These are phyloP conservation scores for Ilex aquifolium DNA, from an alignment of 257 asterid species.

Conservation along the genomic window DNA sequence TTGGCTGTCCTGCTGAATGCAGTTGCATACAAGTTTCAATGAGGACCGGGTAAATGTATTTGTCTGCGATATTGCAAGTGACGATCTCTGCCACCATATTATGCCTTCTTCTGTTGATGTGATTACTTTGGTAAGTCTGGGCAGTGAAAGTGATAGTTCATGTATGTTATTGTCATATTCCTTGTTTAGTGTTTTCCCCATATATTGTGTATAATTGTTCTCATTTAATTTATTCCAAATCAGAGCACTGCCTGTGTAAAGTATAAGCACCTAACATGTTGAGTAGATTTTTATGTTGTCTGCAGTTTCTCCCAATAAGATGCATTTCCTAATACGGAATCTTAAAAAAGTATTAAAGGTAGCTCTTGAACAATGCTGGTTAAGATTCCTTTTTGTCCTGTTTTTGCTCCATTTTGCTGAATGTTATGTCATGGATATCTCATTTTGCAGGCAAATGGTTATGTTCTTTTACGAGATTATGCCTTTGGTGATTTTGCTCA, in stretches of 20 bases:
- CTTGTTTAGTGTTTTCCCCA: not conserved
- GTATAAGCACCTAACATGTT: slow-evolving; percentile 18
- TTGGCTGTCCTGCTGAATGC: slow-evolving; percentile 25
- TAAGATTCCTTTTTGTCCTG: slow-evolving; percentile 2
- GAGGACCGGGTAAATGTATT: slow-evolving; percentile 46
- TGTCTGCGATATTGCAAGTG: slow-evolving; percentile 59
- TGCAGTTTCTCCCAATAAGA: slow-evolving; percentile 80
- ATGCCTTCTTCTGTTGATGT: slow-evolving; percentile 63
- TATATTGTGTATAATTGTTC: not conserved
- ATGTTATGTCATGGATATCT: slow-evolving; percentile 15
- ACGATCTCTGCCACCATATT: slow-evolving; percentile 48
- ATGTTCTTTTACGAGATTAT: slow-evolving; percentile 68
- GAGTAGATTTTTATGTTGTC: slow-evolving; percentile 77
- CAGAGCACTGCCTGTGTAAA: slow-evolving; percentile 2
- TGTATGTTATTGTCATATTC: not conserved
- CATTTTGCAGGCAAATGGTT: slow-evolving; percentile 67
- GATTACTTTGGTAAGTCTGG: slow-evolving; percentile 59
- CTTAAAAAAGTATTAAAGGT: slow-evolving; percentile 72
- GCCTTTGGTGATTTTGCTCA: slow-evolving; percentile 68
- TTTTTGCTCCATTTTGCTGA: slow-evolving; percentile 7
- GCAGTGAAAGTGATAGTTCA: not conserved
- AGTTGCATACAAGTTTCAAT: slow-evolving; percentile 46
- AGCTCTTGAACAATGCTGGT: not conserved
- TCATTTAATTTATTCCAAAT: not conserved
- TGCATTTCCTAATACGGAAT: slow-evolving; percentile 60